phyloP scores from a whole-genome alignment of 768 basidiomycete genomes.

The Leccinellum luteum region DNA sequence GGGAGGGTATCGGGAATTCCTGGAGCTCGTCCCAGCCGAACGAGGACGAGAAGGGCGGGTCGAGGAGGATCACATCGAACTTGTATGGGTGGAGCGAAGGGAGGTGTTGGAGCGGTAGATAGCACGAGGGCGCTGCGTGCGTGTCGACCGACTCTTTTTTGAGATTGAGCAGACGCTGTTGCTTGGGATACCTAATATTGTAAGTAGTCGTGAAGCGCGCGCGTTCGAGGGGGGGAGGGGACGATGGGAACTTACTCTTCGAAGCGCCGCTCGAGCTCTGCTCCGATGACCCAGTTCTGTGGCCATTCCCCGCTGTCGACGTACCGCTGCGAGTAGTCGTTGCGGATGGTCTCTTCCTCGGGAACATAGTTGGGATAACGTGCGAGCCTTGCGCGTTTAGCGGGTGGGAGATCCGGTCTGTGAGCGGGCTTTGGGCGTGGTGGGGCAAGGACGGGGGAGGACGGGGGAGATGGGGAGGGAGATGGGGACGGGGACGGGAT shows the following conservation, averaged over 20 bases:
- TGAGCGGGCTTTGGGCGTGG: conserved; percentile 36
- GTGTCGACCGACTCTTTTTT: conserved; percentile 77
- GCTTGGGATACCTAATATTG: conserved; percentile 89
- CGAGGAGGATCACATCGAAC: conserved; percentile 90
- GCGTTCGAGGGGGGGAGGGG: conserved; percentile 2
- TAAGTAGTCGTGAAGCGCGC: not conserved
- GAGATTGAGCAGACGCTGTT: conserved; percentile 76
- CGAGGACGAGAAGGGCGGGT: conserved; percentile 84
- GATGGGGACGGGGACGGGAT: conserved; percentile 57
- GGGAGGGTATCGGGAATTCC: conserved; percentile 72
- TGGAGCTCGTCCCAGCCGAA: conserved; percentile 86
- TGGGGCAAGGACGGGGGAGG: conserved; percentile 39
- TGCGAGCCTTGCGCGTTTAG: conserved; percentile 67
- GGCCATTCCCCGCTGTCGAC: conserved; percentile 92
- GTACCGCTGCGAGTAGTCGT: conserved; percentile 90
- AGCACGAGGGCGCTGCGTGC: conserved; percentile 70
- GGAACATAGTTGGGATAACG: conserved; percentile 82
- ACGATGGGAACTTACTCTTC: conserved; percentile 96
- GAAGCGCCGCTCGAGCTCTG: conserved; percentile 83
- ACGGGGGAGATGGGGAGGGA: conserved; percentile 45
- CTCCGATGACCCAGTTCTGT: conserved; percentile 89
- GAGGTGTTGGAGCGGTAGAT: conserved; percentile 61
- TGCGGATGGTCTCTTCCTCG: conserved; percentile 94
- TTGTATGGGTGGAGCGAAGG: conserved; percentile 58
- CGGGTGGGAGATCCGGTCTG: conserved; percentile 55